Percentiles rank a stretch among this genome's conserved stretches.
Conservation (phyloP, 768 basidiomycete genomes). For the Piloderma croceum region DNA sequence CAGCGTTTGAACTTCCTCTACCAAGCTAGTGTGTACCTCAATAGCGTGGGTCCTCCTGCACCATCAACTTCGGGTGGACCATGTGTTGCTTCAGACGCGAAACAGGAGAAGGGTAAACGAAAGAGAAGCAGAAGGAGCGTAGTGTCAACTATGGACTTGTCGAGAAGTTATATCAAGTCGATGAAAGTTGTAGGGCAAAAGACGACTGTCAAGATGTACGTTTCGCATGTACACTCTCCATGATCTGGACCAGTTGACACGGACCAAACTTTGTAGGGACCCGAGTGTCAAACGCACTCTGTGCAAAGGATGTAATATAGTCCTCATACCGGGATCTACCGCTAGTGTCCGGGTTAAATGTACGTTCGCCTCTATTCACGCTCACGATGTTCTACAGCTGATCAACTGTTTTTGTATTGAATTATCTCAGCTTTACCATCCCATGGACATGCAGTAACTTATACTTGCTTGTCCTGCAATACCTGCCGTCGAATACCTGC, state of each 20-base stretch:
- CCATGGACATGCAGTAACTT: conserved; percentile 52
- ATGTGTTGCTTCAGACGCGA: conserved; percentile 1
- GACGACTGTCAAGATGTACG: conserved; percentile 72
- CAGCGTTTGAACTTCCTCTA: conserved; percentile 84
- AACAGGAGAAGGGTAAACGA: conserved; percentile 4
- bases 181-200: conserved; percentile 74
- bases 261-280: conserved; percentile 44
- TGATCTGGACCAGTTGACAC: conserved; percentile 2
- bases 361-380: conserved; percentile 25
- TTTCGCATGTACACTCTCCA: conserved; percentile 3
- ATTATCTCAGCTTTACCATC: conserved; percentile 34
- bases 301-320: conserved; percentile 61
- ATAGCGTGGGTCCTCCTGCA: conserved; percentile 26
- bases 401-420: too few species aligned
- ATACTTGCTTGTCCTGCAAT: conserved; percentile 57
- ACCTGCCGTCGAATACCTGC: conserved; percentile 62
- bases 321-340: conserved; percentile 65
- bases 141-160: conserved; percentile 44
- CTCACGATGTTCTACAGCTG: conserved; percentile 1
- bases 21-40: conserved; percentile 68
- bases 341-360: conserved; percentile 61
- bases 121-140: conserved; percentile 24
- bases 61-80: conserved; percentile 2
- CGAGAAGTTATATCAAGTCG: conserved; percentile 55
- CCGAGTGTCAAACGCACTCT: conserved; percentile 77